Evolutionary conservation across 176 grass and related monocot species (phyloP).

Genomic region (Tuctoria greenei): DNA sequence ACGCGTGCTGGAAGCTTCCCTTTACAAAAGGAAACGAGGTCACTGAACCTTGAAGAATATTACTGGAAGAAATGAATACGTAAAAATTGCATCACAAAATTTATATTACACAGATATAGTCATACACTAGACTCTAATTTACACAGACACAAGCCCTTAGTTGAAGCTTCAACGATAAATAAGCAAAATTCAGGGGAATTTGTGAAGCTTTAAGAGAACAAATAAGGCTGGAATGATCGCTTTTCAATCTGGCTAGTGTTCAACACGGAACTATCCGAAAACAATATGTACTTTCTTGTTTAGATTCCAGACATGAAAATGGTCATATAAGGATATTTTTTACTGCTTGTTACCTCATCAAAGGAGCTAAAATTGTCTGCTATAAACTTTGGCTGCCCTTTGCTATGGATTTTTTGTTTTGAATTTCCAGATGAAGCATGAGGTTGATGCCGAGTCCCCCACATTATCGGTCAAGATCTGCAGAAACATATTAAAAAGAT

Average conservation of each 20-base stretch:
- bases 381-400: slow-evolving; percentile 52
- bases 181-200: background rate
- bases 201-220: background rate
- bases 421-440: slow-evolving; percentile 40
- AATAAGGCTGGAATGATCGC: background rate
- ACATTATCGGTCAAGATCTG: slow-evolving; percentile 46
- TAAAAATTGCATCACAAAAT: background rate
- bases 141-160: too few relatives aligned
- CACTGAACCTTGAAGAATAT: background rate
- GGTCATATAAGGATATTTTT: background rate
- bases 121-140: background rate
- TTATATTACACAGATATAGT: background rate
- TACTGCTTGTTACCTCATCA: slow-evolving; percentile 59
- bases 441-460: slow-evolving; percentile 49
- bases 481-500: background rate
- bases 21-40: background rate
- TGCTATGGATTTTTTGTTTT: slow-evolving; percentile 42
- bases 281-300: background rate
- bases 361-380: slow-evolving; percentile 81
- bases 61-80: background rate
- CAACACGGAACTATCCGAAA: background rate
- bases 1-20: background rate
- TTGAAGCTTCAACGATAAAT: background rate
- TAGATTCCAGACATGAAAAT: background rate
- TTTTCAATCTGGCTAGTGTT: slow-evolving; percentile 3